phyloP scores from a whole-genome alignment of 164 flowering plant genomes.

The Protea cynaroides region DNA sequence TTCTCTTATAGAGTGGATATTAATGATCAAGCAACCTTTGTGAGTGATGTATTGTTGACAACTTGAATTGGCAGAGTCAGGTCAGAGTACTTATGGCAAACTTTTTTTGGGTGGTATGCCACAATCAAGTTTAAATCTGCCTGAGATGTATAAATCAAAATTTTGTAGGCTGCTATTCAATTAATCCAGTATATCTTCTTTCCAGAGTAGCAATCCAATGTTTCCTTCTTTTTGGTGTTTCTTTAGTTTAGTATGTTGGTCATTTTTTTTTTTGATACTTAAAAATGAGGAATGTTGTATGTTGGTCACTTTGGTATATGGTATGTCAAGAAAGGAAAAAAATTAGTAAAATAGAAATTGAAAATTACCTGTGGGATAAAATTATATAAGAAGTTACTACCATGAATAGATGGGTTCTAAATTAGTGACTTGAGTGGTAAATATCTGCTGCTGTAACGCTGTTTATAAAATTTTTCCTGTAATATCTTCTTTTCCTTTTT shows the following conservation, averaged over 20 bases:
- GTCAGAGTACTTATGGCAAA: constrained; percentile 11
- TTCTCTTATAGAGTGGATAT: constrained; percentile 51
- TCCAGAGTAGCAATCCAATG: not conserved
- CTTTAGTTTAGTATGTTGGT: too few relatives aligned
- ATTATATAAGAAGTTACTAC: too few relatives aligned
- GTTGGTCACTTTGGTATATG: too few relatives aligned
- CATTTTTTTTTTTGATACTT: too few relatives aligned
- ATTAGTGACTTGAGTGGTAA: too few relatives aligned
- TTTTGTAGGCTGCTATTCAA: constrained; percentile 18
- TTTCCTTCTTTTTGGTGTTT: not conserved
- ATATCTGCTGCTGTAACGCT: too few relatives aligned
- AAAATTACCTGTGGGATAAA: too few relatives aligned
- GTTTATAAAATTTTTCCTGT: not conserved
- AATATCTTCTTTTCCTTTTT: not conserved
- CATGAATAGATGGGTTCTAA: too few relatives aligned
- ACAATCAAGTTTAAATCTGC: constrained; percentile 2
- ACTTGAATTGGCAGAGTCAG: constrained; percentile 5
- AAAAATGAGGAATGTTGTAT: too few relatives aligned
- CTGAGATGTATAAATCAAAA: constrained; percentile 17
- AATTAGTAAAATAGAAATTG: too few relatives aligned
- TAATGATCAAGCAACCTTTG: constrained; percentile 34
- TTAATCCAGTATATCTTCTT: constrained; percentile 6
- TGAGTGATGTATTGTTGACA: constrained; percentile 7
- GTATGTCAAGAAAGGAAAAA: too few relatives aligned
- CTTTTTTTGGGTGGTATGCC: constrained; percentile 2